Conservation (phyloP, 164 flowering plant genomes). For the Aristolochia fimbriata region DNA sequence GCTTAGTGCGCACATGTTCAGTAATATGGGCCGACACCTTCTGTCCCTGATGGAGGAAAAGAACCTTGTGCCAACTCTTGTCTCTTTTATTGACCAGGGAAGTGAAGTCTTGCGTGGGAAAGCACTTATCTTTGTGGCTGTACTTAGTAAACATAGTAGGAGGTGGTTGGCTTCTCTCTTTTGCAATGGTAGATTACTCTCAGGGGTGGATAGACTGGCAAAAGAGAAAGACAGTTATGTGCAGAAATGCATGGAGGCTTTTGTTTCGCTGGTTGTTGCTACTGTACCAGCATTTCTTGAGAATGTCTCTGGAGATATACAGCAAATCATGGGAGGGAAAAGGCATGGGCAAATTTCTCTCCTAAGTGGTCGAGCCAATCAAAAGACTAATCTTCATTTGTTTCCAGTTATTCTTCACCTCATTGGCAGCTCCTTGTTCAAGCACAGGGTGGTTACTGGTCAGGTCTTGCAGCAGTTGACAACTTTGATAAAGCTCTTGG, state of each 20-base stretch:
- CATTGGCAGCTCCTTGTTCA: constrained; percentile 72
- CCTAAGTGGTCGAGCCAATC: constrained; percentile 42
- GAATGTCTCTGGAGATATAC: constrained; percentile 61
- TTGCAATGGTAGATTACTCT: constrained; percentile 68
- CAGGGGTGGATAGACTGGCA: constrained; percentile 71
- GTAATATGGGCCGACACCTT: constrained; percentile 60
- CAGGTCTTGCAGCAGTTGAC: constrained; percentile 78
- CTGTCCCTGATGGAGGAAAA: constrained; percentile 67
- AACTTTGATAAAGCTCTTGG: constrained; percentile 54
- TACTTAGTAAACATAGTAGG: constrained; percentile 68
- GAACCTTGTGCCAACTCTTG: constrained; percentile 59
- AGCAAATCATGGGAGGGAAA: constrained; percentile 69
- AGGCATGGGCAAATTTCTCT: constrained; percentile 58
- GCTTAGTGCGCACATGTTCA: constrained; percentile 59
- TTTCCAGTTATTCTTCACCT: constrained; percentile 90
- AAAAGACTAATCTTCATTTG: constrained; percentile 54
- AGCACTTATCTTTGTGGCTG: constrained; percentile 64
- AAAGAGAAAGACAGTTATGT: constrained; percentile 73
- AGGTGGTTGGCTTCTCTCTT: constrained; percentile 75
- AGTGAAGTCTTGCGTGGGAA: constrained; percentile 77
- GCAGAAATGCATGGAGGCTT: constrained; percentile 59
- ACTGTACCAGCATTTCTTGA: constrained; percentile 72
- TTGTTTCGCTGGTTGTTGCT: constrained; percentile 53
- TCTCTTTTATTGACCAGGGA: constrained; percentile 86
- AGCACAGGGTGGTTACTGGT: constrained; percentile 42